Percentiles rank a stretch among this genome's conserved stretches.
Evolutionary conservation across 495 filamentous ascomycete genomes (phyloP).

Genomic region (Thermochaetoides thermophila): DNA sequence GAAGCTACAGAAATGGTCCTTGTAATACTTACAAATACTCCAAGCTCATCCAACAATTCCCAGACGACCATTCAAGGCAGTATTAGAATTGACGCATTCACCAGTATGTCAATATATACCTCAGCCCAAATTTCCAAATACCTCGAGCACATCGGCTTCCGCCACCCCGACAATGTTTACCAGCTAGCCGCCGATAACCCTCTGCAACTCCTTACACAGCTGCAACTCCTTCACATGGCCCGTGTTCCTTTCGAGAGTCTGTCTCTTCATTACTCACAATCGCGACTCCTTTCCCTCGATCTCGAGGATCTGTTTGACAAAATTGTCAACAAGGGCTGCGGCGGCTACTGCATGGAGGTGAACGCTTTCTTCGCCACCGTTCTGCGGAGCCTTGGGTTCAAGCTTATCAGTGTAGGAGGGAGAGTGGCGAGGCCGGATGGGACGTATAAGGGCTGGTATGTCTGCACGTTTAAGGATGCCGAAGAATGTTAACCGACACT

Average conservation of each 20-base stretch:
- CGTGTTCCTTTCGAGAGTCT: slow-evolving; percentile 61
- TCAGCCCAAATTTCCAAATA: no score
- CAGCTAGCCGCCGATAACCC: no score
- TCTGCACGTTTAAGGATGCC: not conserved
- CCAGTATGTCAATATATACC: no score
- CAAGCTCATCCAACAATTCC: no score
- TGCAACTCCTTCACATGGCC: slow-evolving; percentile 39
- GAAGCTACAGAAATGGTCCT: no score
- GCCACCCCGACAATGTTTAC: no score
- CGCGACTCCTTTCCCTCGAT: slow-evolving; percentile 38
- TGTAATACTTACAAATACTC: no score
- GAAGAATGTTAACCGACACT: not conserved
- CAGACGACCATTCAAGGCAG: no score
- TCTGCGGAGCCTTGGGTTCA: slow-evolving; percentile 47
- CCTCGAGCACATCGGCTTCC: no score
- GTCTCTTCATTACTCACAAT: slow-evolving; percentile 31
- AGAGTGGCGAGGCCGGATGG: slow-evolving; percentile 15
- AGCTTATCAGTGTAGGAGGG: slow-evolving; percentile 32
- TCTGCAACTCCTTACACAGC: slow-evolving; percentile 19
- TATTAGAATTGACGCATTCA: no score
- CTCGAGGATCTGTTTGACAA: slow-evolving; percentile 47
- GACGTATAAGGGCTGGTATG: slow-evolving; percentile 25
- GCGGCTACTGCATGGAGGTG: slow-evolving; percentile 68
- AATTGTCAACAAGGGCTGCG: slow-evolving; percentile 36
- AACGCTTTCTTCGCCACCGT: slow-evolving; percentile 53